Evolutionary conservation across 2,329 filamentous ascomycete genomes (phyloP).

Genomic region (Microcyclosporella mali): DNA sequence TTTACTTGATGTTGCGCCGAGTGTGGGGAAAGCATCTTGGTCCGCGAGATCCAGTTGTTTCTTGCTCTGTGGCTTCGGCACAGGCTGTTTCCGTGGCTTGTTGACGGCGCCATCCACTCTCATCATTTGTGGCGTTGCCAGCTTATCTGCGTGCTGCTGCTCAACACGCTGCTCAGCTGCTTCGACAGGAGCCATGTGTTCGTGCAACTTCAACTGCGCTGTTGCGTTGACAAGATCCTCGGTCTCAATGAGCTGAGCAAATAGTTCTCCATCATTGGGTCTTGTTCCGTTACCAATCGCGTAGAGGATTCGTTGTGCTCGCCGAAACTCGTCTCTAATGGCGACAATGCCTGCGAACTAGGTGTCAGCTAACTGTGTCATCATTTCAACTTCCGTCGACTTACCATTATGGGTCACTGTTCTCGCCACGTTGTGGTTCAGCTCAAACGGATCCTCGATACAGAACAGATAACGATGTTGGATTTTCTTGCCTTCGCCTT

Average conservation of each 20-base stretch:
- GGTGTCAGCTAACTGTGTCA: too few relatives aligned
- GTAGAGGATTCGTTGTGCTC: slow-evolving; percentile 67
- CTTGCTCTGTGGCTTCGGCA: slow-evolving; percentile 1
- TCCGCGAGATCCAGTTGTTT: slow-evolving; percentile 17
- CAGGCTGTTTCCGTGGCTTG: slow-evolving; percentile 1
- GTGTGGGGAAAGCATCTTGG: slow-evolving; percentile 24
- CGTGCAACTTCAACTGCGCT: slow-evolving; percentile 3
- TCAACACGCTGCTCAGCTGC: neutral
- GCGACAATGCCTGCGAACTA: slow-evolving; percentile 56
- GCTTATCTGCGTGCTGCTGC: too few relatives aligned
- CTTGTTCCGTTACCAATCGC: slow-evolving; percentile 40
- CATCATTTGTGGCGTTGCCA: neutral
- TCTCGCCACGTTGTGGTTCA: slow-evolving; percentile 79
- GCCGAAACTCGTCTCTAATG: slow-evolving; percentile 77
- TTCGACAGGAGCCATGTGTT: neutral
- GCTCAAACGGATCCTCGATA: slow-evolving; percentile 87
- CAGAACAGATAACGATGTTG: slow-evolving; percentile 77
- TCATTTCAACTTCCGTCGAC: too few relatives aligned
- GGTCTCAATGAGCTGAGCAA: slow-evolving; percentile 12
- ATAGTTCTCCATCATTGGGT: slow-evolving; percentile 11
- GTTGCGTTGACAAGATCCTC: slow-evolving; percentile 5
- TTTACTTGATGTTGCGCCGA: slow-evolving; percentile 15
- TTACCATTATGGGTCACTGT: slow-evolving; percentile 73
- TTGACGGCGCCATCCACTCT: neutral
- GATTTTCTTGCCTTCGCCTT: slow-evolving; percentile 54